These are phyloP conservation scores for Kickxella alabastrina DNA, from an alignment of 192 early-diverging fungal genomes.

Conservation along the genomic window DNA sequence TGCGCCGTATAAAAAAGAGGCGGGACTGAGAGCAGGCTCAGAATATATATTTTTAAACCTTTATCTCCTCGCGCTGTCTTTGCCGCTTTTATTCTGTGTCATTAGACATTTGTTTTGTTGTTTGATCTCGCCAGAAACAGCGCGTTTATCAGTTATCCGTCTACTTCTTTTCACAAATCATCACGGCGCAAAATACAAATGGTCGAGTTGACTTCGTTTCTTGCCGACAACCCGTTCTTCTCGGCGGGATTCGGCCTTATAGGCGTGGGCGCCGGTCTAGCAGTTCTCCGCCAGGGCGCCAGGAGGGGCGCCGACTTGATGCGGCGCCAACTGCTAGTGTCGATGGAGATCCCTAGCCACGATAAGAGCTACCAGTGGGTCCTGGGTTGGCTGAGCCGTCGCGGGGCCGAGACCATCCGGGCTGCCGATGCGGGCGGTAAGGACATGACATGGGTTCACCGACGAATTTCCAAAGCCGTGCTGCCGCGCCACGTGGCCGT, in stretches of 20 bases:
- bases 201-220: conserved; percentile 51
- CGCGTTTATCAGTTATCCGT: too few relatives aligned
- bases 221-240: conserved; percentile 84
- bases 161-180: too few relatives aligned
- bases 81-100: too few relatives aligned
- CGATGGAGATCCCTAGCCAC: conserved; percentile 91
- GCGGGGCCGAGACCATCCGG: conserved; percentile 24
- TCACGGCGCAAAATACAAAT: too few relatives aligned
- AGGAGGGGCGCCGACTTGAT: conserved; percentile 64
- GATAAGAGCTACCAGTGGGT: conserved; percentile 95
- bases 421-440: conserved; percentile 9
- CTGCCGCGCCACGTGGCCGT: conserved; percentile 74
- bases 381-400: conserved; percentile 79
- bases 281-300: conserved; percentile 70
- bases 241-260: conserved; percentile 92
- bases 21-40: too few relatives aligned
- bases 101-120: too few relatives aligned
- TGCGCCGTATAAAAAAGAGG: too few relatives aligned
- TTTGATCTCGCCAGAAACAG: not conserved
- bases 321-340: conserved; percentile 76
- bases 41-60: too few relatives aligned
- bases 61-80: too few relatives aligned
- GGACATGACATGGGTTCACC: conserved; percentile 48
- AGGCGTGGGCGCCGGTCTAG: conserved; percentile 79
- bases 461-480: conserved; percentile 50